phyloP scores from a whole-genome alignment of 805 yeast species.

The Candida alai region DNA sequence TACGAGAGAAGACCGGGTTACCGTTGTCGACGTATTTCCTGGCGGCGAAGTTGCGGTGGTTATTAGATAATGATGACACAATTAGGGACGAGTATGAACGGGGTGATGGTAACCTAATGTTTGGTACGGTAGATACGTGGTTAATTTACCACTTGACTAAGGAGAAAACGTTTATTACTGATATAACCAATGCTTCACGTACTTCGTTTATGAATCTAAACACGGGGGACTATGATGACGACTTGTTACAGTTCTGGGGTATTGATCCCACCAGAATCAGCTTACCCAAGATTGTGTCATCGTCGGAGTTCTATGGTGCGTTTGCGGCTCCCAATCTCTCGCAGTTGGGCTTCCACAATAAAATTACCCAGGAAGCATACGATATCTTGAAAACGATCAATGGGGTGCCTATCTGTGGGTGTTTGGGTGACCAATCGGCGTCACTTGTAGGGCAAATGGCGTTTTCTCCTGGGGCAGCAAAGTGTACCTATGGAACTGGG shows the following conservation, averaged over 20 bases:
- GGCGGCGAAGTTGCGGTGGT: constrained; percentile 86
- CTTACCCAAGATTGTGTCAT: constrained; percentile 75
- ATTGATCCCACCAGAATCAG: constrained; percentile 62
- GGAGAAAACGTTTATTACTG: constrained; percentile 70
- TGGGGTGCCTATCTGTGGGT: constrained; percentile 78
- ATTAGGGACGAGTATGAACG: constrained; percentile 66
- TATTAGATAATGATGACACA: constrained; percentile 70
- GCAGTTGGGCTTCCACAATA: constrained; percentile 47
- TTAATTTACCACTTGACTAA: constrained; percentile 77
- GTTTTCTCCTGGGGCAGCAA: constrained; percentile 77
- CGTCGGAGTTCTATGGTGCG: constrained; percentile 74
- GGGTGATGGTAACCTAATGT: constrained; percentile 72
- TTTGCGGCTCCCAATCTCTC: constrained; percentile 59
- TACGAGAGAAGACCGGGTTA: constrained; percentile 71
- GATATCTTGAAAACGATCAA: constrained; percentile 47
- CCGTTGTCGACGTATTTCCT: constrained; percentile 91
- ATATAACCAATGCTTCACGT: constrained; percentile 87
- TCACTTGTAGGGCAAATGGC: constrained; percentile 93
- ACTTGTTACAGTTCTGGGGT: constrained; percentile 73
- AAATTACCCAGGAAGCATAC: constrained; percentile 49
- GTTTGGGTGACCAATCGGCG: constrained; percentile 92
- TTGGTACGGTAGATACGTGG: constrained; percentile 96
- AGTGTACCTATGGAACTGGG: constrained; percentile 96
- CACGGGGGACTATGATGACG: constrained; percentile 70
- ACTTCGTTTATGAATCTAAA: constrained; percentile 85